These are phyloP conservation scores for Penicillium macrosclerotiorum DNA, from an alignment of 495 filamentous ascomycete species.

Conservation along the genomic window DNA sequence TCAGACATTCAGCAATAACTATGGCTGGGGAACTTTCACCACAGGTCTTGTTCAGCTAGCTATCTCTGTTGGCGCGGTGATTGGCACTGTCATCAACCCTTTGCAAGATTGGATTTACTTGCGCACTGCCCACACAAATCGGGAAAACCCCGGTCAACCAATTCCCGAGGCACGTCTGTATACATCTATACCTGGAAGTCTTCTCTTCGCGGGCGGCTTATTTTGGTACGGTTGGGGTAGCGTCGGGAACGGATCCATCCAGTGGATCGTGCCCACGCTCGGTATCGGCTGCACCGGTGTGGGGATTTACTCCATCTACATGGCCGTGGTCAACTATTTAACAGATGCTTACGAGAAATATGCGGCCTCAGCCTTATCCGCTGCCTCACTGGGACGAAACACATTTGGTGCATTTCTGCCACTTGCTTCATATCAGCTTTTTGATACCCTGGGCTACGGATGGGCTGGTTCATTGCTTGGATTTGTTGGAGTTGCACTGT, in stretches of 20 bases:
- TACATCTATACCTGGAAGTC: constrained; percentile 37
- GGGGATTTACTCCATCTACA: constrained; percentile 47
- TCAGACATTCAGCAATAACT: constrained; percentile 39
- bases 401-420: constrained; percentile 36
- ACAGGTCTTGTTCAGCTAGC: constrained; percentile 41
- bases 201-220: constrained; percentile 39
- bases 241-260: constrained; percentile 32
- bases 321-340: constrained; percentile 48
- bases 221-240: constrained; percentile 46
- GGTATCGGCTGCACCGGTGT: constrained; percentile 33
- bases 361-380: constrained; percentile 36
- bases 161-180: constrained; percentile 45
- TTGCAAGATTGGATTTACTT: constrained; percentile 40
- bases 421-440: constrained; percentile 38
- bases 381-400: constrained; percentile 34
- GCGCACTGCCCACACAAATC: constrained; percentile 25
- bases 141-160: constrained; percentile 25
- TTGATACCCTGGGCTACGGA: constrained; percentile 38
- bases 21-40: constrained; percentile 31
- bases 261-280: constrained; percentile 42
- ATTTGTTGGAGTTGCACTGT: constrained; percentile 38
- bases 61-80: constrained; percentile 40
- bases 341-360: constrained; percentile 46
- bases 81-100: constrained; percentile 42
- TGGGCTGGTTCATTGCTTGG: constrained; percentile 45